Conservation (phyloP, 257 asterid genomes). For the Handroanthus guayacan region DNA sequence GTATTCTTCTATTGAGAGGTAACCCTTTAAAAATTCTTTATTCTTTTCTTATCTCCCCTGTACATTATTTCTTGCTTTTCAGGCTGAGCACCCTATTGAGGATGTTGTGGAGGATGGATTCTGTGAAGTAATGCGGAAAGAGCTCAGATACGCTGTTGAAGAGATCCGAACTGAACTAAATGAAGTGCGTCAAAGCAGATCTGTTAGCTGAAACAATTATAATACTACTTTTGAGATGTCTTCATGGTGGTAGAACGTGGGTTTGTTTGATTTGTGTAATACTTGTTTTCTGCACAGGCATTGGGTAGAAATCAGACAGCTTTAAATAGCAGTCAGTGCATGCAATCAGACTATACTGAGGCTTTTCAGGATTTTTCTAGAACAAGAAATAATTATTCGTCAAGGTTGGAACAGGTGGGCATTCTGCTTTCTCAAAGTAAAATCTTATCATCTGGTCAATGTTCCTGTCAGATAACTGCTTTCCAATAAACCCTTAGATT, state of each 20-base stretch:
- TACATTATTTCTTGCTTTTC: constrained; percentile 32
- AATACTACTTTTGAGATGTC: constrained; percentile 18
- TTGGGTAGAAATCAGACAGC: constrained; percentile 50
- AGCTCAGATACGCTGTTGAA: constrained; percentile 83
- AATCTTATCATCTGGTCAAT: not conserved
- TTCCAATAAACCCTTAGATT: not conserved
- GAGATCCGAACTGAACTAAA: constrained; percentile 82
- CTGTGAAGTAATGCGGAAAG: constrained; percentile 79
- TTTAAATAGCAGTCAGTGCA: constrained; percentile 41
- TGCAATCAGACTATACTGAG: constrained; percentile 49
- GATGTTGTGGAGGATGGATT: constrained; percentile 62
- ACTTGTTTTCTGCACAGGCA: constrained; percentile 47
- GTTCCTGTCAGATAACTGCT: constrained; percentile 7
- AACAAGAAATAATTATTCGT: constrained; percentile 39
- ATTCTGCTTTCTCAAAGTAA: not conserved
- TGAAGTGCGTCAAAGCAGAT: constrained; percentile 54
- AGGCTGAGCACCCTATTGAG: constrained; percentile 66
- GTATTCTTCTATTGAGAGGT: not conserved
- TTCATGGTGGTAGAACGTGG: constrained; percentile 24
- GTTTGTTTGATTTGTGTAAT: constrained; percentile 11
- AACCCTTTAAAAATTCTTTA: not conserved
- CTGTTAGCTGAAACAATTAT: constrained; percentile 34
- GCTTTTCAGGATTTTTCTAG: constrained; percentile 35
- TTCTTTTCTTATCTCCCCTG: not conserved
- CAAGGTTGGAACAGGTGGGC: constrained; percentile 62